Conservation (phyloP, 495 filamentous ascomycete genomes). For the Penicillium bovifimosum region DNA sequence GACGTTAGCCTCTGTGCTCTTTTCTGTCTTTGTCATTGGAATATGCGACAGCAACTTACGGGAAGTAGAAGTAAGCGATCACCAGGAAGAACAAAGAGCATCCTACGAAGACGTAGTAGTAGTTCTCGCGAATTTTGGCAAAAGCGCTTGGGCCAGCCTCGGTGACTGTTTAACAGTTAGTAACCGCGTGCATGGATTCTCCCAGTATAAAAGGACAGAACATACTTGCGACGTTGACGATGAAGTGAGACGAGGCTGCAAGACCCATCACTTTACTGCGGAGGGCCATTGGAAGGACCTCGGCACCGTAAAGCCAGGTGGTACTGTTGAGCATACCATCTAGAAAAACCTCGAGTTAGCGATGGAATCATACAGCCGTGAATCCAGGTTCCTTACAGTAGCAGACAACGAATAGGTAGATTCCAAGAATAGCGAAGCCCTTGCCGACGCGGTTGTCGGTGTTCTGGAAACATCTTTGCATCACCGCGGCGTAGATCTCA, state of each 20-base stretch:
- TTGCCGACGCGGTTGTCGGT: conserved; percentile 51
- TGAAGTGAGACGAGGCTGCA: conserved; percentile 51
- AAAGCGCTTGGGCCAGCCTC: conserved; percentile 55
- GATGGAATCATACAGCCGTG: neutral
- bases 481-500: conserved; percentile 55
- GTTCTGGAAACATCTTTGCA: conserved; percentile 52
- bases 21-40: neutral
- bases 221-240: conserved; percentile 52
- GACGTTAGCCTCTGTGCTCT: neutral
- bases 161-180: conserved; percentile 33
- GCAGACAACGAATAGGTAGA: conserved; percentile 52
- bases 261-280: conserved; percentile 57
- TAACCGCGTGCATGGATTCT: neutral
- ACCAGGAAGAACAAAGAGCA: conserved; percentile 47
- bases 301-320: conserved; percentile 57
- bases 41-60: conserved; percentile 25
- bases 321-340: conserved; percentile 56
- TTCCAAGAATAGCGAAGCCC: conserved; percentile 56
- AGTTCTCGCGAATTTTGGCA: conserved; percentile 54
- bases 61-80: conserved; percentile 51
- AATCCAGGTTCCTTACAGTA: conserved; percentile 43
- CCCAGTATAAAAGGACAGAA: neutral
- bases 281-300: conserved; percentile 51
- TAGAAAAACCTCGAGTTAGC: conserved; percentile 13
- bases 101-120: conserved; percentile 55